Evolutionary conservation across 2,329 filamentous ascomycete species (phyloP), one percentile per base, ranked within the genome.

Genomic region (Fusarium hainanense): DNA sequence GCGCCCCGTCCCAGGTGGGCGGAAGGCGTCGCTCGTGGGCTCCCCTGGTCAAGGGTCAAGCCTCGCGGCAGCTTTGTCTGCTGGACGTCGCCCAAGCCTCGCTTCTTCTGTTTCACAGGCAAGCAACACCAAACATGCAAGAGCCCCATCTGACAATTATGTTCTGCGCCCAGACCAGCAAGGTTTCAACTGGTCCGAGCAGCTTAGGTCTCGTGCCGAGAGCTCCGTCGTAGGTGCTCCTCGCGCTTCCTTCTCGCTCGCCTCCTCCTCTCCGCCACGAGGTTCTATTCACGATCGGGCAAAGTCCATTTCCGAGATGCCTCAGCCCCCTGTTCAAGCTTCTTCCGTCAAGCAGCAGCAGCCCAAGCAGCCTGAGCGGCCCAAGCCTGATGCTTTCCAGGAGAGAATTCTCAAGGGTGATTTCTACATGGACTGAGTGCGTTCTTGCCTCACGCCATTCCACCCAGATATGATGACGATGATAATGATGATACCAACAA

Each of bases 371-470:
- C 61, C 66, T 51, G 80, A 85, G 74, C 83, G 85, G 40, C 85
- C 85, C 70, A 97, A 95, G 84, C 94, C 95, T 30, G 96, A 99
- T 82, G 92, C 92, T 68, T 96, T 98, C 83, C 94, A 98, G 81
- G 96, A 99, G 86, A 90, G 97, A 72, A 98, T 99, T 75, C 87
- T 99, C 72, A 96, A 97, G 83, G 96, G 95, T 47, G 96, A 99
- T 77, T 98, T 99, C 76, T 96, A 96, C 84, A 98, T 98, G 94
- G 94, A 98, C 77, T 97, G 85, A 85, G 65, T 43, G 27, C 44
- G n/a, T 25, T 43, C 30, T 44, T 30, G n/a, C 54, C 48, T 52
- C 59, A 51, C 54, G 34, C 48, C 52, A 42, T 41, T 50, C 51
- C 32, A 71, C 48, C 60, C 63, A 46, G 60, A 54, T 42, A 71